Percentiles rank a stretch among this genome's conserved stretches.
These are phyloP conservation scores for Diaporthe sp. DNA, from an alignment of 2,329 filamentous ascomycete species.

Conservation along the genomic window DNA sequence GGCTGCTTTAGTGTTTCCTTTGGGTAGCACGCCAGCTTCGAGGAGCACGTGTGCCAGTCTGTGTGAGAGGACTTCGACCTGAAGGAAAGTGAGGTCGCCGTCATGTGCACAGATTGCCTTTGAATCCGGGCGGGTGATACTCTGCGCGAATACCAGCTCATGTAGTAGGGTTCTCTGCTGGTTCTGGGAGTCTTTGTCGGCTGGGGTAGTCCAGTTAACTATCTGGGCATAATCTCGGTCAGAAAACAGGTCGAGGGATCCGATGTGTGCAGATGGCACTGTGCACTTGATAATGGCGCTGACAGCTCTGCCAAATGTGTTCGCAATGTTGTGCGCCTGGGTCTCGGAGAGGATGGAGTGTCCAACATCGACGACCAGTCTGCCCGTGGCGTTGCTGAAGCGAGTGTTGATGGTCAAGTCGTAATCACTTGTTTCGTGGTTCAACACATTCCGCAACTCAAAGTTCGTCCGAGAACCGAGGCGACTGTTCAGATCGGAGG, in stretches of 20 bases:
- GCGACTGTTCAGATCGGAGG: slow-evolving; percentile 52
- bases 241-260: slow-evolving; percentile 65
- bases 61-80: slow-evolving; percentile 55
- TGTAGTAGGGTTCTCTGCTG: slow-evolving; percentile 57
- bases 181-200: slow-evolving; percentile 55
- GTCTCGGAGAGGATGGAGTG: slow-evolving; percentile 58
- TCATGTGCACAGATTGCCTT: slow-evolving; percentile 61
- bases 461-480: slow-evolving; percentile 48
- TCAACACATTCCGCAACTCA: slow-evolving; percentile 53
- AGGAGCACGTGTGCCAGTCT: slow-evolving; percentile 62
- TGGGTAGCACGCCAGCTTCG: slow-evolving; percentile 60
- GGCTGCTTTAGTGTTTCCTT: slow-evolving; percentile 59
- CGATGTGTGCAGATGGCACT: slow-evolving; percentile 50
- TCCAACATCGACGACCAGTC: slow-evolving; percentile 59
- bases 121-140: slow-evolving; percentile 54
- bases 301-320: slow-evolving; percentile 67
- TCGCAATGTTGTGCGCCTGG: slow-evolving; percentile 63
- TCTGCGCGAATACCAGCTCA: slow-evolving; percentile 59
- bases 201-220: slow-evolving; percentile 64
- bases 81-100: slow-evolving; percentile 58
- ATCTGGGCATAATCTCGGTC: slow-evolving; percentile 69
- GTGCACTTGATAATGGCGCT: slow-evolving; percentile 57
- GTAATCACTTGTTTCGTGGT: slow-evolving; percentile 60
- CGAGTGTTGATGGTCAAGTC: slow-evolving; percentile 62
- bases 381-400: slow-evolving; percentile 54